phyloP scores from a whole-genome alignment of 257 asterid species.

The Cinchona pubescens region DNA sequence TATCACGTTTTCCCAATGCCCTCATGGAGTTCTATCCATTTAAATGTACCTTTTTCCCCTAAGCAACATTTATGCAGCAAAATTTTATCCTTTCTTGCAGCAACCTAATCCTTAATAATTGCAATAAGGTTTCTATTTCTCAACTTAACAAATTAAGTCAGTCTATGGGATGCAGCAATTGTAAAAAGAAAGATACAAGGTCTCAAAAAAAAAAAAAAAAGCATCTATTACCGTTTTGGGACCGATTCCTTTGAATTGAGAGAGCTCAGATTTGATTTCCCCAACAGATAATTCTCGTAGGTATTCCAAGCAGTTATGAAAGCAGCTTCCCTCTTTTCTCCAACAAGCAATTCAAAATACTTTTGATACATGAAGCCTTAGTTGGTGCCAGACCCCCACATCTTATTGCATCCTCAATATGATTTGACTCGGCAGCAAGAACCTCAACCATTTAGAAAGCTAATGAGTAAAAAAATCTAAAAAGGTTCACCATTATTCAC shows the following conservation, averaged over 20 bases:
- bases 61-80: neutral
- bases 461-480: slow-evolving; percentile 3
- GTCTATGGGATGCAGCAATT: neutral
- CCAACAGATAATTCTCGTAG: slow-evolving; percentile 59
- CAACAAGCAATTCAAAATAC: slow-evolving; percentile 55
- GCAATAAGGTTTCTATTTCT: neutral
- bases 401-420: slow-evolving; percentile 75
- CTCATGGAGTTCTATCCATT: neutral
- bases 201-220: no score
- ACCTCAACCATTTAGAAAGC: slow-evolving; percentile 47
- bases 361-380: slow-evolving; percentile 67
- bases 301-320: slow-evolving; percentile 89
- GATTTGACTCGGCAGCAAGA: slow-evolving; percentile 59
- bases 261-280: slow-evolving; percentile 74
- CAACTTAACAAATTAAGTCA: neutral
- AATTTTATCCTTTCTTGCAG: no score
- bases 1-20: no score
- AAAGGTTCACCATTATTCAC: neutral
- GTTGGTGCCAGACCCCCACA: slow-evolving; percentile 90
- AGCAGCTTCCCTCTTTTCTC: slow-evolving; percentile 58
- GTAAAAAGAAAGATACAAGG: neutral
- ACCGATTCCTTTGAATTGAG: slow-evolving; percentile 75
- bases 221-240: slow-evolving; percentile 68
- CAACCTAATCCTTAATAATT: neutral
- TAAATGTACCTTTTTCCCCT: neutral